phyloP scores from a whole-genome alignment of 345 rosid species.

The Gynandropsis gynandra region DNA sequence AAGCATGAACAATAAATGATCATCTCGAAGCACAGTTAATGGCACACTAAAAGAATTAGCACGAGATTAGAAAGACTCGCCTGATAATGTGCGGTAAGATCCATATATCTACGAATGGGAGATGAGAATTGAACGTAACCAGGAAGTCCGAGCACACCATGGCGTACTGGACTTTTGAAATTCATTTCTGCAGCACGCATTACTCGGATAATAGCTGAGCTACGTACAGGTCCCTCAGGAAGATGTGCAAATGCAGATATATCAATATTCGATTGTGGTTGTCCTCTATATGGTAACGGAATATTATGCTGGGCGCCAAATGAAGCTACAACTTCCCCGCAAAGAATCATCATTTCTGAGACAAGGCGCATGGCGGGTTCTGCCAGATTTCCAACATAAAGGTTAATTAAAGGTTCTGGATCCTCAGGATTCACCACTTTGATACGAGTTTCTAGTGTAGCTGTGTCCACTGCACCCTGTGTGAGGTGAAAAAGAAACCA shows the following conservation, averaged over 20 bases:
- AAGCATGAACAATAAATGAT: too few species aligned
- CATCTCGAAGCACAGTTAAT: too few species aligned
- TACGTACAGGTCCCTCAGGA: constrained; percentile 93
- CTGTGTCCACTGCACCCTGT: constrained; percentile 94
- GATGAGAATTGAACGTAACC: constrained; percentile 97
- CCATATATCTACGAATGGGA: constrained; percentile 94
- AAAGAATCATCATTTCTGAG: constrained; percentile 95
- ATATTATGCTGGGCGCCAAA: constrained; percentile 67
- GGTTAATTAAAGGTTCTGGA: constrained; percentile 66
- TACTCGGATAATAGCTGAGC: constrained; percentile 57
- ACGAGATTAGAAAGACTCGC: constrained; percentile 27
- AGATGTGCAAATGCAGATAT: constrained; percentile 72
- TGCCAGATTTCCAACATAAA: constrained; percentile 86
- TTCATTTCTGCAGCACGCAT: constrained; percentile 93
- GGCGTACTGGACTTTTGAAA: constrained; percentile 78
- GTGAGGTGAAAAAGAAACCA: constrained; percentile 17
- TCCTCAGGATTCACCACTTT: constrained; percentile 85
- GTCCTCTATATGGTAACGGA: constrained; percentile 93
- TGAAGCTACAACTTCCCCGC: constrained; percentile 87
- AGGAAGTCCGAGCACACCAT: constrained; percentile 87
- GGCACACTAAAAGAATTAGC: neutral
- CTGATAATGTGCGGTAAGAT: constrained; percentile 97
- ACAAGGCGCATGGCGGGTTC: constrained; percentile 91
- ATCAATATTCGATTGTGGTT: constrained; percentile 86
- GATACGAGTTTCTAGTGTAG: constrained; percentile 69